These are phyloP conservation scores for Dictyostelium citrinum DNA, from an alignment of 78 protist genomes.

Conservation along the genomic window DNA sequence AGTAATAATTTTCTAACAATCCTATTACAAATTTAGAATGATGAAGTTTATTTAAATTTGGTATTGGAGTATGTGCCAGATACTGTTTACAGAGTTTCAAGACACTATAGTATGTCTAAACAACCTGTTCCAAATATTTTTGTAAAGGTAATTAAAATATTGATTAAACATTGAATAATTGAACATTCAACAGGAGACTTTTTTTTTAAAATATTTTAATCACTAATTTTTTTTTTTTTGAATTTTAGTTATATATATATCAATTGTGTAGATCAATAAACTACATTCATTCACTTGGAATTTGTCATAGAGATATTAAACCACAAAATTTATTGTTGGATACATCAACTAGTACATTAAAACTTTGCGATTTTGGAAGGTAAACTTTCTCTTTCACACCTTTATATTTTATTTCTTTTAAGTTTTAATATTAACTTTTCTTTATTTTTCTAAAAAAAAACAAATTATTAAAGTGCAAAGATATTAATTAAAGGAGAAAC, in stretches of 20 bases:
- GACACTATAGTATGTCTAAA: constrained; percentile 87
- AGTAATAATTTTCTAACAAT: neutral
- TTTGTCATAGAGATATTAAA: constrained; percentile 95
- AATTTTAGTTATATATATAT: constrained; percentile 87
- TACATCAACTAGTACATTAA: constrained; percentile 89
- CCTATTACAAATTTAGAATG: constrained; percentile 46
- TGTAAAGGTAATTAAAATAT: constrained; percentile 85
- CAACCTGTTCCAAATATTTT: constrained; percentile 89
- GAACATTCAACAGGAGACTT: too few relatives aligned
- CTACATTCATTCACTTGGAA: constrained; percentile 89
- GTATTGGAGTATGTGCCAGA: constrained; percentile 99
- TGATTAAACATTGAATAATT: neutral
- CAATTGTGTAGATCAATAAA: constrained; percentile 95
- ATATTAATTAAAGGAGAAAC: constrained; percentile 94
- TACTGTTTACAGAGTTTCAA: constrained; percentile 91
- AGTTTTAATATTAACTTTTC: neutral
- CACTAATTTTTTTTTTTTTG: neutral
- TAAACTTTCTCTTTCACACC: neutral
- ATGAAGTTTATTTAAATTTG: constrained; percentile 97
- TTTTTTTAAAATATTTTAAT: neutral
- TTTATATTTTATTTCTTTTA: neutral
- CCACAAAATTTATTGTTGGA: constrained; percentile 94
- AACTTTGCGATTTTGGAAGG: constrained; percentile 98
- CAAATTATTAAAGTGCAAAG: constrained; percentile 86
- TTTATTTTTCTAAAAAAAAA: neutral